These are phyloP conservation scores for Meredithiella fracta DNA, from an alignment of 2,329 filamentous ascomycete genomes.

Conservation along the genomic window DNA sequence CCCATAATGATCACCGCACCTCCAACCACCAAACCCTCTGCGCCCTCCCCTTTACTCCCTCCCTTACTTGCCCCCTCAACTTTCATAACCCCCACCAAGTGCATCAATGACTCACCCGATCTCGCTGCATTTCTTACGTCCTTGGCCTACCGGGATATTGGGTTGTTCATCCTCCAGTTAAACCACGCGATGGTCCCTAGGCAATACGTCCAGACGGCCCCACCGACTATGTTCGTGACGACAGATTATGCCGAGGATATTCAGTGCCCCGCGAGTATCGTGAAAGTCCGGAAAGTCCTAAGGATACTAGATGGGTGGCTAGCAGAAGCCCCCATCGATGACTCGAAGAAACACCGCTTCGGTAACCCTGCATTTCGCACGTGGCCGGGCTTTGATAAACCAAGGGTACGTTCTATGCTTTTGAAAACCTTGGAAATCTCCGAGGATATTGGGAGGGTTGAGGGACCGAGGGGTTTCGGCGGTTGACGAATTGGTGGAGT, in stretches of 20 bases:
- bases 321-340: slow-evolving; percentile 65
- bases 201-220: slow-evolving; percentile 21
- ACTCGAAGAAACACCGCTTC: slow-evolving; percentile 64
- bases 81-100: slow-evolving; percentile 58
- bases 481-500: slow-evolving; percentile 26
- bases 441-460: neutral
- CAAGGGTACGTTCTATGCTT: slow-evolving; percentile 38
- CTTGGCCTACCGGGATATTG: slow-evolving; percentile 72
- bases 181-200: slow-evolving; percentile 73
- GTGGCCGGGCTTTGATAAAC: slow-evolving; percentile 59
- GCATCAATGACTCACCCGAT: slow-evolving; percentile 72
- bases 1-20: slow-evolving; percentile 21
- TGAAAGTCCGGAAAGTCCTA: slow-evolving; percentile 49
- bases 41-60: slow-evolving; percentile 20
- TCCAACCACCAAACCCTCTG: neutral
- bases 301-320: slow-evolving; percentile 48
- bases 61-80: slow-evolving; percentile 36
- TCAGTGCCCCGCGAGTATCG: slow-evolving; percentile 36
- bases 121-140: slow-evolving; percentile 65
- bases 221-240: neutral
- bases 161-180: slow-evolving; percentile 74
- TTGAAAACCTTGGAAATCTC: slow-evolving; percentile 19
- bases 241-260: neutral
- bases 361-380: slow-evolving; percentile 80
- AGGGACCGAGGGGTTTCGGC: slow-evolving; percentile 15